Evolutionary conservation across 495 filamentous ascomycete species (phyloP), one percentile per base, ranked within the genome.

Genomic region (Beverwykella pulmonaria): DNA sequence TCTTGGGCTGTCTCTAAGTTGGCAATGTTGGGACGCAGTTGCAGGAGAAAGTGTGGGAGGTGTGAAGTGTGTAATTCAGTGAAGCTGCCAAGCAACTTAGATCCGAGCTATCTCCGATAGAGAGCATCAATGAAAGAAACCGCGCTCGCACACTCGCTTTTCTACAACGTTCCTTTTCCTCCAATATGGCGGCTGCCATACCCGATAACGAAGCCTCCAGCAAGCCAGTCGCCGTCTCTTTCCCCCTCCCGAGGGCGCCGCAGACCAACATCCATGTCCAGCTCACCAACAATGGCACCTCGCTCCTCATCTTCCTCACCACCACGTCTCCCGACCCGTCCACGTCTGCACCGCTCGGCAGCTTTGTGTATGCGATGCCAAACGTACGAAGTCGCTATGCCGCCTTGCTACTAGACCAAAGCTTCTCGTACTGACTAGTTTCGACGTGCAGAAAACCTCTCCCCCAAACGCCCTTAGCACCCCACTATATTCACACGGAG

Each of bases 361-460:
- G 90, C 61, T 94, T 98, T 74, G 89, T 98, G 48, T 97, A 96
- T 75, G 90, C 94, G 22, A 84, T 97, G 75, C 93, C 93, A 26
- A 89, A 95, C 78, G 92, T 96, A 78, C 71, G 84, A 44, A 44
- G 8, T n/a, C 39, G 3, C 39, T 44, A 2, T 3, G 17, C 17
- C 17, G 6, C 39, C 17, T 44, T n/a, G 20, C 32, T 22, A 22
- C n/a, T 29, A 4, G 32, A 20, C n/a, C 26, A 19, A n/a, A 34
- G 20, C 52, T 23, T 1, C 9, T 8, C 20, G 1, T 9, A 44
- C 32, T 23, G 15, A 19, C 34, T 41, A 4, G 73, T 30, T 65
- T 47, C 71, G 49, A 58, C 49, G 1, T 30, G 5, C 17, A 29
- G 73, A 87, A 84, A 80, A 76, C 74, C 81, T 84, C 70, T 81